A percentile compares a stretch with the other conserved stretches of the same genome.
Evolutionary conservation across 352 stramenopile species (phyloP).

Genomic region (Globisporangium mamillatum): DNA sequence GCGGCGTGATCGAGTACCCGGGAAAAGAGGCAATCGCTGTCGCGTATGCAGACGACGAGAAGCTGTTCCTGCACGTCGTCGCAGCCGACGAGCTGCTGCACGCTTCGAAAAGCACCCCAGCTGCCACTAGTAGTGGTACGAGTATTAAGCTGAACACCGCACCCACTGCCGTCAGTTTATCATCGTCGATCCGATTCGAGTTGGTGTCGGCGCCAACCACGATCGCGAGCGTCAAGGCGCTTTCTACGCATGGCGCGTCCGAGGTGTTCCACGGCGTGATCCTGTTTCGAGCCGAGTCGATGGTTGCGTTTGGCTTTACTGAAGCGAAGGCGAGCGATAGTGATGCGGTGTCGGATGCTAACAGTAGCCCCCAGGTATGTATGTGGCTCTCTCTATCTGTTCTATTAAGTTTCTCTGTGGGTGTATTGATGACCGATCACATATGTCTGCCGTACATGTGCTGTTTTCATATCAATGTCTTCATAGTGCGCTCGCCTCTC

Average conservation of each 20-base stretch:
- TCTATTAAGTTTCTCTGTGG: background rate
- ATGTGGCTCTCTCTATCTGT: too few species aligned
- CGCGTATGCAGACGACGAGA: conserved; percentile 42
- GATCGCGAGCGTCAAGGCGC: conserved; percentile 46
- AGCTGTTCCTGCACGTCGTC: conserved; percentile 32
- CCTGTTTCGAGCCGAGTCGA: conserved; percentile 51
- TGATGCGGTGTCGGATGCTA: background rate
- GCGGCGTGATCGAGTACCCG: conserved; percentile 42
- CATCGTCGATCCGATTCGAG: conserved; percentile 46
- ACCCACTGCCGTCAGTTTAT: background rate
- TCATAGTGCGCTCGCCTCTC: conserved; percentile 44
- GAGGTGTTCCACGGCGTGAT: conserved; percentile 59
- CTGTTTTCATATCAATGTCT: background rate
- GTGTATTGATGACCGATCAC: background rate
- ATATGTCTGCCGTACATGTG: background rate
- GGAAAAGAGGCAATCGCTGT: conserved; percentile 39
- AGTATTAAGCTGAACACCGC: background rate
- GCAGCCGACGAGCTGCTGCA: conserved; percentile 7
- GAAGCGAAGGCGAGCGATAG: conserved; percentile 23
- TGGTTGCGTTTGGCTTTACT: conserved; percentile 64
- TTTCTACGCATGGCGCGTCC: conserved; percentile 19
- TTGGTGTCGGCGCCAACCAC: conserved; percentile 47
- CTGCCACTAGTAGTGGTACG: background rate
- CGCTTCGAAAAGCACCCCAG: background rate
- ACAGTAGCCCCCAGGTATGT: background rate